phyloP scores from a whole-genome alignment of 208 protist species.

The Novymonas esmeraldas region DNA sequence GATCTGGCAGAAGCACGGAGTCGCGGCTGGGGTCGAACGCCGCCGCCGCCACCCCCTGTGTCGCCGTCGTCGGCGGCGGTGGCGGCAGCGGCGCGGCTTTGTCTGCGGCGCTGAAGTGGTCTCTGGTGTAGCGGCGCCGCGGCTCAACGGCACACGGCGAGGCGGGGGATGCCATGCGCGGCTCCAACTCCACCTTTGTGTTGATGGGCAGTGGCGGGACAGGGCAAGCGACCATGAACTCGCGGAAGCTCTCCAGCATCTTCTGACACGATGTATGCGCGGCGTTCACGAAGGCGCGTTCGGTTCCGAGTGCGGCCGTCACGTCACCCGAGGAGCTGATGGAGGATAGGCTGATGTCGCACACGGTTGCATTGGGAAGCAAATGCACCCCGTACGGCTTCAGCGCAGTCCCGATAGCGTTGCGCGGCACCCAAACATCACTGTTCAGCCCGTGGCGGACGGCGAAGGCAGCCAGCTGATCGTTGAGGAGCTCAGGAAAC shows the following conservation, averaged over 20 bases:
- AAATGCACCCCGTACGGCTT: constrained; percentile 44
- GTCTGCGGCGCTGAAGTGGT: constrained; percentile 20
- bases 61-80: neutral
- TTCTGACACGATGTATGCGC: constrained; percentile 61
- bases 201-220: neutral
- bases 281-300: constrained; percentile 73
- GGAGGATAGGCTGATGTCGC: constrained; percentile 47
- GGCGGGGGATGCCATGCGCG: neutral
- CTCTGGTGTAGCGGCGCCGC: too few species aligned
- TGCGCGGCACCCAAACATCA: constrained; percentile 70
- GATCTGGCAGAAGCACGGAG: constrained; percentile 13
- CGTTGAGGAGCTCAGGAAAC: constrained; percentile 71
- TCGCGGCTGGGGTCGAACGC: neutral
- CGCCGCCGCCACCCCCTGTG: neutral
- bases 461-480: constrained; percentile 57
- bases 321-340: constrained; percentile 24
- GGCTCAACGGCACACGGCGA: too few species aligned
- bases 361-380: constrained; percentile 68
- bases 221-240: constrained; percentile 33
- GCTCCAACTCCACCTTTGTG: neutral
- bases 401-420: constrained; percentile 40
- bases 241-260: constrained; percentile 63
- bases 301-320: constrained; percentile 30
- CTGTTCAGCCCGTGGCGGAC: constrained; percentile 55
- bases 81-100: neutral